Percentiles rank a stretch among this genome's conserved stretches.
phyloP scores from a whole-genome alignment of 2,329 filamentous ascomycete genomes.

The Claviceps capensis region DNA sequence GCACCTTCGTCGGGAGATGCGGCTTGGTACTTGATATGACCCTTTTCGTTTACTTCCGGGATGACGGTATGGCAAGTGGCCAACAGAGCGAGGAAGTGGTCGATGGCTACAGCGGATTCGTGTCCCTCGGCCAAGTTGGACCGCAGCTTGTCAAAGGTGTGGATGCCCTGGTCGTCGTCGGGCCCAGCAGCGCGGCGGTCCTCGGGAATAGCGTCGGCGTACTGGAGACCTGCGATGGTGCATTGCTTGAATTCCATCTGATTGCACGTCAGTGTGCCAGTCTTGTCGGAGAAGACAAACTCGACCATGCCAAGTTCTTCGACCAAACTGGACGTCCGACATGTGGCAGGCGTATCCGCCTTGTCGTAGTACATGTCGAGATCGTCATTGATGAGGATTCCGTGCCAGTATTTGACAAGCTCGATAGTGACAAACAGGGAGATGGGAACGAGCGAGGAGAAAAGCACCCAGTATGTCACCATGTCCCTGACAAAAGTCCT shows the following conservation, averaged over 20 bases:
- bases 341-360: conserved; percentile 89
- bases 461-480: conserved; percentile 96
- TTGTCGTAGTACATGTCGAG: conserved; percentile 96
- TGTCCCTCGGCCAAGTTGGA: conserved; percentile 51
- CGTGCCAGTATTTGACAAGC: conserved; percentile 95
- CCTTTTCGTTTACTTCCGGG: conserved; percentile 71
- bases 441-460: conserved; percentile 91
- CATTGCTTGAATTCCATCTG: conserved; percentile 98
- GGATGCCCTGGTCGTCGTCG: conserved; percentile 69
- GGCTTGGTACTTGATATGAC: conserved; percentile 90
- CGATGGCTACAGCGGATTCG: conserved; percentile 35
- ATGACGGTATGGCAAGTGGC: conserved; percentile 95
- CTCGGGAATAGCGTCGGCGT: conserved; percentile 82
- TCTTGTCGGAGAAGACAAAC: conserved; percentile 98
- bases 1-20: conserved; percentile 95
- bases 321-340: conserved; percentile 87
- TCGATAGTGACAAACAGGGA: conserved; percentile 96
- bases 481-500: conserved; percentile 85
- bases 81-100: conserved; percentile 79
- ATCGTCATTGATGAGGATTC: conserved; percentile 94
- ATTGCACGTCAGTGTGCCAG: conserved; percentile 92
- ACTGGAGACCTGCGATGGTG: conserved; percentile 85
- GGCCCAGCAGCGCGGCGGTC: conserved; percentile 70
- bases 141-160: conserved; percentile 66
- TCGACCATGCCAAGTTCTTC: conserved; percentile 97